Conservation (phyloP, 108 stramenopile genomes). For the Schizochytrium sp. region DNA sequence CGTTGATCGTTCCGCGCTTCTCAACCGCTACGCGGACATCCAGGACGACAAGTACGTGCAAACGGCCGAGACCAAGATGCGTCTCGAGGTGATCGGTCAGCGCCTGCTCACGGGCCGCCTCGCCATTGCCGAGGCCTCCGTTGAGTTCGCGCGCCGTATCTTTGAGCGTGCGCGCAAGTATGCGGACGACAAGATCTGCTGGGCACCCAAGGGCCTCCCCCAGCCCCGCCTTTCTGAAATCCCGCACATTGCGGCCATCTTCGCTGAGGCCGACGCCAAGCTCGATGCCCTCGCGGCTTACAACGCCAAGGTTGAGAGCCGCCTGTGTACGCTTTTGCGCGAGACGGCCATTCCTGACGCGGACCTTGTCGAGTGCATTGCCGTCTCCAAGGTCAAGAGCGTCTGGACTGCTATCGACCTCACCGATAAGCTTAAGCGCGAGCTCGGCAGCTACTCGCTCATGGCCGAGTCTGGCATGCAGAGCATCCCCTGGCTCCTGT, state of each 20-base stretch:
- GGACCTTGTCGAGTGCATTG: constrained; percentile 26
- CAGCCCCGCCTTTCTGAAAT: constrained; percentile 12
- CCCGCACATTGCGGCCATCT: constrained; percentile 28
- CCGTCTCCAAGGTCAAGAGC: constrained; percentile 25
- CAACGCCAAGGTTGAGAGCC: neutral
- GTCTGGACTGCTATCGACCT: constrained; percentile 29
- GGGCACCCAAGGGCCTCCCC: neutral
- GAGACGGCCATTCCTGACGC: neutral
- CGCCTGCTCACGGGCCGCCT: constrained; percentile 34
- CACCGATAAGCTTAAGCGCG: constrained; percentile 22
- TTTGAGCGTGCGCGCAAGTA: constrained; percentile 1
- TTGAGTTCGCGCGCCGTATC: constrained; percentile 22
- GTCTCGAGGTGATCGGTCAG: constrained; percentile 37
- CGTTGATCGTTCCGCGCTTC: neutral
- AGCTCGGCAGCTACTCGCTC: constrained; percentile 34
- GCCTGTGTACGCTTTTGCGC: neutral
- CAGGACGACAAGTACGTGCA: constrained; percentile 1
- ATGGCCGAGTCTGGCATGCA: constrained; percentile 31
- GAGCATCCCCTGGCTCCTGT: constrained; percentile 20
- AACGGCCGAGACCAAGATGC: constrained; percentile 15
- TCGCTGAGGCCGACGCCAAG: constrained; percentile 24
- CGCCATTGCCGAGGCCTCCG: constrained; percentile 30
- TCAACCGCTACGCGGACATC: constrained; percentile 21
- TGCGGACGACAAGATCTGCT: neutral
- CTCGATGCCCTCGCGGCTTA: neutral